Base-by-base conservation (phyloP, 2,329 filamentous ascomycete species). In the Pseudogymnoascus sp. region DNA sequence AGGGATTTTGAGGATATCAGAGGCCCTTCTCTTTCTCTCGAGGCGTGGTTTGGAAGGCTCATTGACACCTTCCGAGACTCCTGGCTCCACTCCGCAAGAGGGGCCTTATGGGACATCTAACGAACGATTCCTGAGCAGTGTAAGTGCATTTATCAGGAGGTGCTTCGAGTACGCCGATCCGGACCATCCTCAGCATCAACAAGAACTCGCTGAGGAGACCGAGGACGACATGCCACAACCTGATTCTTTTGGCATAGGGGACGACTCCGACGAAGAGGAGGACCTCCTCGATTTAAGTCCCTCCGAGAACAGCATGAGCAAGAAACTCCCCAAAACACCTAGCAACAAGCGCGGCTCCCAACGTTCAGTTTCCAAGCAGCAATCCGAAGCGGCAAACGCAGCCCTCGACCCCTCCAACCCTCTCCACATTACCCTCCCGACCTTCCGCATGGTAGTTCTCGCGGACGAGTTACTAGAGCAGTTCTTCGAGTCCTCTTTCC, bases 91-190 rank as follows among this genome's bases (percentile, higher is more conserved):
- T 23, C 68, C 65, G 19, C 58, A 67, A 13, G 65, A 65, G 23
- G 65, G 70, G 19, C 70, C 73, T 1, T 79, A 79, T n/a, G 75
- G 79, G 67, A 77, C 89, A 60, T 83, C 86, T 38, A 94, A 95
- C 65, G 94, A 97, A 72, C 83, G 86, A 59, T 97, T 99, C 70
- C 76, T 99, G 23, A 89, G 88, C 63, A 96, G 92, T 63, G 91
- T 99, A 58, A 96, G 90, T 66, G 91, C 91, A 2, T 99, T 99
- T 70, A 99, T 97, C 62, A 82, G 92, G 64, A 83, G 94, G 61
- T 99, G 94, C 73, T 99, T 99, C 65, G 94, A 99, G 73, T 99
- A 99, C 69, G 94, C 94, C 5, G 94, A 99, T 69, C 92, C 94
- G 1, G 92, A 95, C 68, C 86, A 89, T 64, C 85, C 87, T 1